Base-by-base conservation (phyloP, 2,329 filamentous ascomycete species). In the Lachnellula arida region DNA sequence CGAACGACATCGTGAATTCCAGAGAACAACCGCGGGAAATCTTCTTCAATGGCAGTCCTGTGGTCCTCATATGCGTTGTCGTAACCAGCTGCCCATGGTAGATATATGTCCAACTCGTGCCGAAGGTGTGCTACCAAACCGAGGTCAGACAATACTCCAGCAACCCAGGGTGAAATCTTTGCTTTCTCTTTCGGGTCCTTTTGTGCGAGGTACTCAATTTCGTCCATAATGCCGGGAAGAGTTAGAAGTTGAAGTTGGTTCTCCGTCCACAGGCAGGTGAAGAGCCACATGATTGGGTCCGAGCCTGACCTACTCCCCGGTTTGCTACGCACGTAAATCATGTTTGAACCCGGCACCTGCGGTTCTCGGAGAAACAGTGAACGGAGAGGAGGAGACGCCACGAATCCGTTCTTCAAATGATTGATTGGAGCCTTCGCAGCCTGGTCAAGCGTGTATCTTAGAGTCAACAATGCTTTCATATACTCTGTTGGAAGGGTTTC, bases 341-440 rank as follows among this genome's bases (percentile, higher is more conserved):
- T 68, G 32, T 0, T 49, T 4, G 17, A 75, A 70, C 52, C 56
- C 53, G 42, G 58, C 0, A 46, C 17, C 14, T 67, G 65, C 7
- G 68, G 63, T 34, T 67, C 43, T 32, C 70, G 69, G 5, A 67
- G 60, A 50, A 67, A 77, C 39, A 65, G 66, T 25, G 56, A 62
- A 1, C 75, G 73, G 57, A 76, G 61, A 1, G 73, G 72, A 1
- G 76, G 76, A 1, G 77, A 80, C 3, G 54, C 57, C 14, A 34
- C 64, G 58, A 53, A 55, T 58, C 60, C 58, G 49, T 42, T n/a
- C 57, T 68, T 32, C 73, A 65, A 39, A 63, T 60, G 22, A 34
- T 46, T 4, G 73, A 59, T n/a, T 65, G 64, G 0, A 62, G 67
- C 35, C 73, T 73, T 8, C 64, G 67, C 15, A 60, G 54, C 48